Evolutionary conservation across 331 rosid species (phyloP), one percentile per base, ranked within the genome.

Genomic region (Ulmus americana): DNA sequence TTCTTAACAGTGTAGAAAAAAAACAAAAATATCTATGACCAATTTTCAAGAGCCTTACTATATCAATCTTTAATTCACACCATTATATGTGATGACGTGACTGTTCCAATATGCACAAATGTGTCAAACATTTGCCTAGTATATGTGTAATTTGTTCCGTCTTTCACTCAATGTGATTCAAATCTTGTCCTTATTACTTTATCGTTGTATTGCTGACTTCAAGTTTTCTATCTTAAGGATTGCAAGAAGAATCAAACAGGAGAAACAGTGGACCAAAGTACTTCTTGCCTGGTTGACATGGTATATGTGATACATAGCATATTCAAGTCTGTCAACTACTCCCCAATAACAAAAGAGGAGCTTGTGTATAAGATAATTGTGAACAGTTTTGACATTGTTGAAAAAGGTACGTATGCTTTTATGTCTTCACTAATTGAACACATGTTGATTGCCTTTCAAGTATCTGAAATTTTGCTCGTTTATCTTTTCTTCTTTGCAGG

Each of bases 281-380:
- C 70, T 52, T 66, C 80, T 54, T 65, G 77, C 60, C 57, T 80
- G 81, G 68, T 65, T 67, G 80, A 83, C 55, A 61, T 81, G 67
- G 87, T 81, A 64, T 73, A 81, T 59, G 75, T 84, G 72, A 79
- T 82, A 55, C 77, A 77, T 64, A 54, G 76, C 49, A 81, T 89
- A 50, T 82, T 82, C 70, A 53, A 64, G 74, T 77, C 83, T 49
- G 73, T 75, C 50, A 79, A 76, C 66, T 73, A 84, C 81, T 68
- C 61, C 58, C 46, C 82, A 53, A 77, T 86, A 66, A 89, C 91
- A 55, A 82, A 84, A 70, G 86, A 75, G 80, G 87, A 89, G 83
- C 88, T 89, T 57, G 69, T 84, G 77, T 80, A 84, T 52, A 84
- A 86, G 84, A 86, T 86, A 60, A 65, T 84, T 45, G 73, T 77